Evolutionary conservation across 768 basidiomycete species (phyloP), one percentile per base, ranked within the genome.

Genomic region (Serendipita sp.): DNA sequence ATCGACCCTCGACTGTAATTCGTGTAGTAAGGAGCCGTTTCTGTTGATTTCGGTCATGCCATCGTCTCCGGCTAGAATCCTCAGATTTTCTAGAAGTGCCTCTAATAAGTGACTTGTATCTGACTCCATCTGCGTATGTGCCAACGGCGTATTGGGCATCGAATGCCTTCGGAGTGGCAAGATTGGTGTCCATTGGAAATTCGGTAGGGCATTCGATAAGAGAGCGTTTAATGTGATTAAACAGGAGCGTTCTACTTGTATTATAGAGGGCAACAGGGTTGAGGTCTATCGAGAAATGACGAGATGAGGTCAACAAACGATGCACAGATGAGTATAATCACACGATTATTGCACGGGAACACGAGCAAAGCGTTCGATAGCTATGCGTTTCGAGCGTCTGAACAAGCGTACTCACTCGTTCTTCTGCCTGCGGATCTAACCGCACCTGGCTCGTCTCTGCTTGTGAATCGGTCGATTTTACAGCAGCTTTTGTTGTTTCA

Each of bases 211-310:
- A 46, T 63, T 23, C 1, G 82, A 81, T 23, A 89, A 80, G 23
- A 90, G 76, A 71, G 82, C 84, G 68, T 83, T 82, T 53, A 91
- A 75, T 1, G 86, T 86, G 76, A 83, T 83, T 29, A 91, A 69
- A 71, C 86, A 89, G 16, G 86, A 87, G 65, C 78, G 80, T 68
- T 88, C 84, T 36, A 91, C 86, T 64, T 80, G 78, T 13, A 79
- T 75, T 67, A 91, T 84, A n/a, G 87, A 89, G 6, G 85, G 52
- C n/a, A 63, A 43, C 13, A 65, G 15, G 44, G 43, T 53, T 4
- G 23, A 33, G 16, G 44, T 45, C 23, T 23, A 23, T 23, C 23
- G 23, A 23, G 23, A 1, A 23, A 23, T 23, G 23, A 23, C 23
- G 23, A 23, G 23, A 23, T 23, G 23, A 23, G 23, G 23, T 23